Percentiles rank a stretch among this genome's conserved stretches.
Evolutionary conservation across 2,329 filamentous ascomycete genomes (phyloP).

Genomic region (Kalaharituber pfeilii): DNA sequence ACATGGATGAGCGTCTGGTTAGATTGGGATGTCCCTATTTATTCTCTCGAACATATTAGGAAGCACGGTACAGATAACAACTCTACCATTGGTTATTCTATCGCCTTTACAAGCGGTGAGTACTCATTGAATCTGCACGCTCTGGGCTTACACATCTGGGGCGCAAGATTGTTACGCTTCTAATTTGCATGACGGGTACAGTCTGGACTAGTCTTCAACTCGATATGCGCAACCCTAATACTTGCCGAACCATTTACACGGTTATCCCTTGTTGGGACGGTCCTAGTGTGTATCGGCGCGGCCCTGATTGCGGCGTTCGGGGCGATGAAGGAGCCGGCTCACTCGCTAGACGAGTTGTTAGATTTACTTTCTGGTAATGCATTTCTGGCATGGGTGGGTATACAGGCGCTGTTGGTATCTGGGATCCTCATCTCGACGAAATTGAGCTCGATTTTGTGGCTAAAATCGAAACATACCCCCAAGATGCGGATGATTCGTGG

Average conservation of each 20-base stretch:
- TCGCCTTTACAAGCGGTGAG: slow-evolving; percentile 73
- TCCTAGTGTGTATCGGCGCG: slow-evolving; percentile 77
- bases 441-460: slow-evolving; percentile 12
- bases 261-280: slow-evolving; percentile 78
- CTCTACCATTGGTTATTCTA: slow-evolving; percentile 77
- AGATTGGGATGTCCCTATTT: slow-evolving; percentile 86
- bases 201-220: slow-evolving; percentile 95
- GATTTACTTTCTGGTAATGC: slow-evolving; percentile 52
- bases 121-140: neutral
- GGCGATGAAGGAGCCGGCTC: slow-evolving; percentile 80
- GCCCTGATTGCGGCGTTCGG: slow-evolving; percentile 85
- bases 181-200: slow-evolving; percentile 22
- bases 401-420: slow-evolving; percentile 56
- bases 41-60: slow-evolving; percentile 84
- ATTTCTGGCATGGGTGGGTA: slow-evolving; percentile 78
- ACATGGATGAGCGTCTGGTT: slow-evolving; percentile 23
- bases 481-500: slow-evolving; percentile 48
- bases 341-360: slow-evolving; percentile 68
- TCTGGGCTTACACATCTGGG: neutral
- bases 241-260: slow-evolving; percentile 84
- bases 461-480: slow-evolving; percentile 31
- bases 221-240: slow-evolving; percentile 85
- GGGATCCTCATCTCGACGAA: slow-evolving; percentile 32
- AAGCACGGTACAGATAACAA: slow-evolving; percentile 94
- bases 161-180: neutral